Evolutionary conservation across 179 eudicot genomes (phyloP).

Genomic region (Corrigiola litoralis): DNA sequence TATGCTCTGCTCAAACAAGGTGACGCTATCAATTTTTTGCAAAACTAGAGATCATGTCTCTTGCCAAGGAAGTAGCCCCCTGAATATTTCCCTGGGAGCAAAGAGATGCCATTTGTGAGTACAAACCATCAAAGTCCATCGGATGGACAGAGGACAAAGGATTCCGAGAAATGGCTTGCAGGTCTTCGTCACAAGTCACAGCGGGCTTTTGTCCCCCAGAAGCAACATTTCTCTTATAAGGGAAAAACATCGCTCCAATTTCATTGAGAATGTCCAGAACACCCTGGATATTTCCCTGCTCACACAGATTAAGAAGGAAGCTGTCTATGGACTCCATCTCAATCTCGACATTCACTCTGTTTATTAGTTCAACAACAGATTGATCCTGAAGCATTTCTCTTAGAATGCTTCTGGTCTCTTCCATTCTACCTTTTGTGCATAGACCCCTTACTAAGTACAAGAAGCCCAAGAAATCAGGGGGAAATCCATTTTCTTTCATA

Average conservation of each 20-base stretch:
- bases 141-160: conserved; percentile 15
- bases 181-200: conserved; percentile 8
- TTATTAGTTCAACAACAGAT: conserved; percentile 45
- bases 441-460: conserved; percentile 65
- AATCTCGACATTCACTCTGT: conserved; percentile 44
- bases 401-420: conserved; percentile 69
- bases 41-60: conserved; percentile 27
- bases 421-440: conserved; percentile 89
- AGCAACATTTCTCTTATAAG: conserved; percentile 31
- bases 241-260: conserved; percentile 55
- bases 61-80: conserved; percentile 58
- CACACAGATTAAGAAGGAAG: conserved; percentile 59
- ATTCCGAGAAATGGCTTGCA: background rate
- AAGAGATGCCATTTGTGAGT: conserved; percentile 55
- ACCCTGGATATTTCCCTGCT: conserved; percentile 63
- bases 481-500: conserved; percentile 41
- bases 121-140: conserved; percentile 53
- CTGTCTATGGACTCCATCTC: conserved; percentile 50
- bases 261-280: conserved; percentile 69
- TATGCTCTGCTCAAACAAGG: background rate
- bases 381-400: conserved; percentile 76
- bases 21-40: background rate
- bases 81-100: conserved; percentile 55
- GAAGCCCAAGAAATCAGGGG: conserved; percentile 82
- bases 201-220: conserved; percentile 17